Evolutionary conservation across 2,329 filamentous ascomycete species (phyloP).

Genomic region (Sclerotinia glacialis): DNA sequence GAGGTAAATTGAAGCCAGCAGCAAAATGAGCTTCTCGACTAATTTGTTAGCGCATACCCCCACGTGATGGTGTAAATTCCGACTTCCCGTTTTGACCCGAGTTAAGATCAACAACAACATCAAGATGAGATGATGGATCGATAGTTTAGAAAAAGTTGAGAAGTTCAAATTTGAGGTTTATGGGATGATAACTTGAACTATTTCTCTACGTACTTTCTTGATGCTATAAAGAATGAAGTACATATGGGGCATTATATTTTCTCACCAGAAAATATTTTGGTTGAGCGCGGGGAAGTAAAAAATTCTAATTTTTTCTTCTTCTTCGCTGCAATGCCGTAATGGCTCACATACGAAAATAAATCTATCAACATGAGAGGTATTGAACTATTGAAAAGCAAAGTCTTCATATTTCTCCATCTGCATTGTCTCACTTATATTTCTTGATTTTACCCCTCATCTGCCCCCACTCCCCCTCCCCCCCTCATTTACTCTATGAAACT

Average conservation of each 20-base stretch:
- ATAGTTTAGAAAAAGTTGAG: not conserved
- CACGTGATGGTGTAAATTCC: slow-evolving; percentile 22
- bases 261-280: not conserved
- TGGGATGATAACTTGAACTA: not conserved
- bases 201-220: not conserved
- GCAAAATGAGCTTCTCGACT: slow-evolving; percentile 42
- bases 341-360: slow-evolving; percentile 3
- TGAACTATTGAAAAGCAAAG: not conserved
- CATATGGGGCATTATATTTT: not conserved
- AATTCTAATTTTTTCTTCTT: not conserved
- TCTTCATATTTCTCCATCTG: not conserved
- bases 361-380: slow-evolving; percentile 8
- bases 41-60: slow-evolving; percentile 22
- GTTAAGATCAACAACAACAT: slow-evolving; percentile 4
- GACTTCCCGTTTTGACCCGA: slow-evolving; percentile 22
- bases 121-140: not conserved
- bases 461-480: too few relatives aligned
- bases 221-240: not conserved
- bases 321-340: slow-evolving; percentile 6
- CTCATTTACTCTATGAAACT: not conserved
- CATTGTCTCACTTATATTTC: not conserved
- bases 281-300: not conserved
- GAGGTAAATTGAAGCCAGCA: slow-evolving; percentile 24
- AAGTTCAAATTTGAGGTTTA: not conserved
- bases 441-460: not conserved